Evolutionary conservation across 257 asterid species (phyloP), one percentile per base, ranked within the genome.

Genomic region (Datura wrightii): DNA sequence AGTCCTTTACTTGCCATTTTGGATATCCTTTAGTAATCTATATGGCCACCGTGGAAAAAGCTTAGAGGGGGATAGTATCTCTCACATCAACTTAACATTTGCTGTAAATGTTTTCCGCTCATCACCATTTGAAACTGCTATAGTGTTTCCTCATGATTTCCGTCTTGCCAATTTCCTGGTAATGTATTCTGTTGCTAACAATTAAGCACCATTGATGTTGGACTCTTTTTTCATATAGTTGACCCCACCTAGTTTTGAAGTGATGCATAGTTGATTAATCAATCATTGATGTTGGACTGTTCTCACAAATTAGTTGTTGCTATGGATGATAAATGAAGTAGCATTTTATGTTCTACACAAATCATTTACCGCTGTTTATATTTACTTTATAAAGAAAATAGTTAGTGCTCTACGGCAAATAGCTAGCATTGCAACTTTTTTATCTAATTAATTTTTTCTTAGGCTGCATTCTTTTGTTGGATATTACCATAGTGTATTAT

Each of bases 131-230:
- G 82, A 14, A 52, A 50, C 31, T 50, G 62, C 46, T 76, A 50
- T 76, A 50, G 31, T 52, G 50, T 76, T 31, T 46, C 63, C 46
- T 50, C 82, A 52, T 44, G 82, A 76, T 34, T 52, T 50, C 19
- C 82, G 50, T 76, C 62, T 76, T 50, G 63, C 60, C 31, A 50
- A 6, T 74, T 19, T 46, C n/a, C 31, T 7, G 46, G 46, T 31
- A 31, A 76, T 52, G 39, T 76, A 76, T 76, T 76, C 82, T 13
- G 82, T 76, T 72, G 58, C 58, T 74, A 19, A 46, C 10, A 46
- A 48, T 5, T 19, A 19, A 10, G 18, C 62, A 76, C 81, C 24
- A 8, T 76, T 76, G 44, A 13, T 31, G 46, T 50, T 76, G 46
- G 62, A 31, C 82, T 50, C 42, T 24, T 19, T 11, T 6, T 11